Base-by-base conservation (phyloP, 2,329 filamentous ascomycete genomes). In the Fusarium coffeatum region DNA sequence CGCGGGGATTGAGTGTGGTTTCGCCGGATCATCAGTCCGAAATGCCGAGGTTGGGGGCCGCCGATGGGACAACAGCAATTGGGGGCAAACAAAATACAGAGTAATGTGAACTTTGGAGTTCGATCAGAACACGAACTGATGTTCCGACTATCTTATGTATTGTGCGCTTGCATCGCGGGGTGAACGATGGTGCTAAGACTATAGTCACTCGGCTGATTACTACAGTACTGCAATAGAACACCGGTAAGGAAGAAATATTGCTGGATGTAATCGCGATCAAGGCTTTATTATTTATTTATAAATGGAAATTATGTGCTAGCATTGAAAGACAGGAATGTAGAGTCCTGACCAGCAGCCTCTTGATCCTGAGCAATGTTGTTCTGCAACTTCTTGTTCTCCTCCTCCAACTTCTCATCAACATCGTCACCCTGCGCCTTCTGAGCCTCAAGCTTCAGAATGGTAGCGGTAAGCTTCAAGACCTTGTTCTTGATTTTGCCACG, bases 401-500 rank as follows among this genome's bases (percentile, higher is more conserved):
- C 77, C 0, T 77, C 83, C 7, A 87, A 71, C 67, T 85, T 81
- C 8, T 73, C 80, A 13, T 80, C 73, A 1, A 84, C 82, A 62
- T 84, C 81, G 18, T 82, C 59, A 23, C 87, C 86, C 68, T 88
- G 84, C 0, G 86, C 86, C 58, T 81, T 77, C 65, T 88, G 78
- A 37, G 85, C 81, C 75, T 83, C 78, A 11, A 88, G 83, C 69
- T 83, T 80, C 30, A 88, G 76, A 32, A 87, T 78, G 54, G 84
- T 84, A 28, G 85, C 84, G 41, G 82, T 83, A 66, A 88, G 79
- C 79, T 89, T 88, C 55, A 88, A 77, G 18, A 88, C 84, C 80
- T 88, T 88, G 82, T 88, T 88, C 83, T 87, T 86, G 64, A 84
- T 88, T 79, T 88, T 88, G 74, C 85, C 85, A 55, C 82, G 80